Percentiles rank a stretch among this genome's conserved stretches.
Evolutionary conservation across 2,329 filamentous ascomycete species (phyloP).

Genomic region (Penicillium corylophilum): DNA sequence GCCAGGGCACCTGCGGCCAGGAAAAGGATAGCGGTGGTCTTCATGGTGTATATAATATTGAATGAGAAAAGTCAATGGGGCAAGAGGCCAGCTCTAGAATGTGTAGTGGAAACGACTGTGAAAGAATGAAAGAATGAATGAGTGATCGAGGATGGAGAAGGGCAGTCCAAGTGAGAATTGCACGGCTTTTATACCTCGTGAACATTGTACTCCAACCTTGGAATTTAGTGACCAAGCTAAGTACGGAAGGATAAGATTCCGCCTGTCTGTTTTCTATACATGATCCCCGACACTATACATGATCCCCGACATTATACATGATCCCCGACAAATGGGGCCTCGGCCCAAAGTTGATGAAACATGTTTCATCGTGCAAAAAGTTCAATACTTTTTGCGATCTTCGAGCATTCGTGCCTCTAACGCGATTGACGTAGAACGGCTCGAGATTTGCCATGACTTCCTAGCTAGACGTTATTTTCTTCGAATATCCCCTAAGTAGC

Average conservation of each 20-base stretch:
- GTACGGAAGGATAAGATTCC: background rate
- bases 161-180: background rate
- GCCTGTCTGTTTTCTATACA: background rate
- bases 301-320: no score
- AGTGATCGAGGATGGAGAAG: background rate
- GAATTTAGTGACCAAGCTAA: background rate
- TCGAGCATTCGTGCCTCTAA: background rate
- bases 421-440: background rate
- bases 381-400: background rate
- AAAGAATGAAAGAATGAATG: background rate
- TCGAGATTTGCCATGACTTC: background rate
- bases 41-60: conserved; percentile 19
- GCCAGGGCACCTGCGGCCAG: conserved; percentile 23
- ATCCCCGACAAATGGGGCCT: background rate
- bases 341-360: background rate
- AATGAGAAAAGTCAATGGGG: background rate
- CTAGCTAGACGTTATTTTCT: background rate
- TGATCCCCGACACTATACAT: no score
- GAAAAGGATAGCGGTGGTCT: conserved; percentile 20
- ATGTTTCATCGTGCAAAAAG: background rate
- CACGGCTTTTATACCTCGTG: background rate
- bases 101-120: background rate
- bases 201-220: background rate
- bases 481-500: background rate
- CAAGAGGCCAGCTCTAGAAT: conserved; percentile 19